A percentile compares a stretch with the other conserved stretches of the same genome.
Conservation (phyloP, 1,139 yeast genomes). For the Tardiomyces depauwii region DNA sequence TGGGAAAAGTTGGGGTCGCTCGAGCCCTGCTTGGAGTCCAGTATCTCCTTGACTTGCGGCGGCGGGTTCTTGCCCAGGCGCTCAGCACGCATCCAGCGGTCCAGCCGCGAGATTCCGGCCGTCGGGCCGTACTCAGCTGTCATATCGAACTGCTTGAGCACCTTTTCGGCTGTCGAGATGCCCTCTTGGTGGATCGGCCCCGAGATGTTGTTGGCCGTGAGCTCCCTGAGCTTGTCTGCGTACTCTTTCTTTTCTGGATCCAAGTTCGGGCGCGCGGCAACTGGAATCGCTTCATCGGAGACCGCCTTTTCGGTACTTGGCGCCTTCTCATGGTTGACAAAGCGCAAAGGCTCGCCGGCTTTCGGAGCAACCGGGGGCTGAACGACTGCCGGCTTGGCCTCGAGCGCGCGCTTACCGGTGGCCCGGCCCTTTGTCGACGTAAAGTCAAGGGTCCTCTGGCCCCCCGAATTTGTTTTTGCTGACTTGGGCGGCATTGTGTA, state of each 20-base stretch:
- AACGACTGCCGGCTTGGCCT: not conserved
- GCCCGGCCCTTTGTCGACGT: not conserved
- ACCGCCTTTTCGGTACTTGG: no score
- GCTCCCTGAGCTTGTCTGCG: not conserved
- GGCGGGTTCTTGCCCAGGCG: constrained; percentile 50
- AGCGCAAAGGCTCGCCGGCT: not conserved
- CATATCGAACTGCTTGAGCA: constrained; percentile 27
- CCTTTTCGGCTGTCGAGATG: constrained; percentile 18
- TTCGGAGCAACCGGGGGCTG: not conserved
- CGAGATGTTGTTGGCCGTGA: not conserved
- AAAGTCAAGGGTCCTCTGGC: not conserved
- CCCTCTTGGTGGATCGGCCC: constrained; percentile 17
- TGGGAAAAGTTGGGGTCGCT: not conserved
- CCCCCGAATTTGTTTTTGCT: not conserved
- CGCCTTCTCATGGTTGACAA: not conserved
- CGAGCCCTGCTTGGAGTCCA: not conserved
- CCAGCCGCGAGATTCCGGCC: constrained; percentile 27
- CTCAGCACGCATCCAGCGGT: constrained; percentile 84
- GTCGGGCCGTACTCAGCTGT: constrained; percentile 27
- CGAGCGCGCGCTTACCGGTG: not conserved
- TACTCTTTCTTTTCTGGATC: not conserved
- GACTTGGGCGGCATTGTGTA: not conserved
- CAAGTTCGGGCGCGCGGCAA: not conserved
- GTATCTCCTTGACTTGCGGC: constrained; percentile 14
- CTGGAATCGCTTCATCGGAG: not conserved